Conservation (phyloP, 345 rosid genomes). For the Salix dunnii region DNA sequence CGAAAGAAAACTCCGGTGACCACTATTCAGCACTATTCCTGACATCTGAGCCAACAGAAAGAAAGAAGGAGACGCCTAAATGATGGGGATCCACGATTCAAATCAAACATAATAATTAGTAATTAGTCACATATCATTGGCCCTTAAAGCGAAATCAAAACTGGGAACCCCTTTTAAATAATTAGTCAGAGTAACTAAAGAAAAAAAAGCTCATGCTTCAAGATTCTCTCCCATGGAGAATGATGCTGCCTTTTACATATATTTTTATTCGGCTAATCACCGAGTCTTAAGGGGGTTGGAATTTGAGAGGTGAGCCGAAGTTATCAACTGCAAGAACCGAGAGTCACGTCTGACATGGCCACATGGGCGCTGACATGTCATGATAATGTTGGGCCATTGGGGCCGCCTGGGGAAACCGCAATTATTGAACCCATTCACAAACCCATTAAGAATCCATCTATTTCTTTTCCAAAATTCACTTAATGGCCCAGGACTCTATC, state of each 20-base stretch:
- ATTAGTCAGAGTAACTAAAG: neutral
- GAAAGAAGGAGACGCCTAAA: neutral
- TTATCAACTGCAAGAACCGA: neutral
- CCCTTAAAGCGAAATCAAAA: neutral
- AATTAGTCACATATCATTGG: neutral
- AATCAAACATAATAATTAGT: neutral
- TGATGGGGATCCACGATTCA: neutral
- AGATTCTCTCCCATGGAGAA: neutral
- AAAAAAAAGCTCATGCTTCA: neutral
- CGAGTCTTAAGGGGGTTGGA: neutral
- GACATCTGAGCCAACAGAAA: neutral
- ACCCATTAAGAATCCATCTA: neutral
- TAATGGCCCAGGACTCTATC: neutral
- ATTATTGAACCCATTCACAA: neutral
- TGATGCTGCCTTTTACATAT: neutral
- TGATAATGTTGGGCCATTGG: slow-evolving; percentile 3
- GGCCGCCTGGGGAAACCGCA: neutral
- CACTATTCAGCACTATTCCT: neutral
- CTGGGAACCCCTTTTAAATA: neutral
- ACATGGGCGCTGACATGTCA: neutral
- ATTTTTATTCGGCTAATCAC: neutral
- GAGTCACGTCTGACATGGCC: neutral
- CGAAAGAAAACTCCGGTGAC: neutral
- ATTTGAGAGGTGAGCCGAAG: neutral
- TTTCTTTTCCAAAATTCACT: neutral